Conservation (phyloP, 768 basidiomycete genomes). For the Guyanaporus albipodus region DNA sequence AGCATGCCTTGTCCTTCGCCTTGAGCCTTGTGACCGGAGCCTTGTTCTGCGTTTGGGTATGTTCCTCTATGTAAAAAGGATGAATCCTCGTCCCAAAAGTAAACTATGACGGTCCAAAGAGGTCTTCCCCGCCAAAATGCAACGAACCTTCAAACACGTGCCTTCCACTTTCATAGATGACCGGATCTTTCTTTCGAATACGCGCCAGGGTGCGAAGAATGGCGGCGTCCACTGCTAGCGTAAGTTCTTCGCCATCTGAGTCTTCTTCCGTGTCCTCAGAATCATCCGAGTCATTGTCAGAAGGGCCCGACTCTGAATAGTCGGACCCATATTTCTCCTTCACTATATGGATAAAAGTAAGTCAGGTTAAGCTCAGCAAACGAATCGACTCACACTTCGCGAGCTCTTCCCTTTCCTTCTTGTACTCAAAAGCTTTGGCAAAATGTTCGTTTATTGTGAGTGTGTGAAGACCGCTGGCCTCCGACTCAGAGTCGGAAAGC, state of each 20-base stretch:
- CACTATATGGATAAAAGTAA: conserved; percentile 40
- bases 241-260: conserved; percentile 92
- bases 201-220: conserved; percentile 86
- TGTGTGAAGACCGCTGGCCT: conserved; percentile 40
- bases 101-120: not conserved
- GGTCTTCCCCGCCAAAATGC: not conserved
- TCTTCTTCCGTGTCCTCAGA: conserved; percentile 86
- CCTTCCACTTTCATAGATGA: conserved; percentile 70
- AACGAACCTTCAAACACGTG: conserved; percentile 75
- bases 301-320: conserved; percentile 34
- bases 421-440: conserved; percentile 78
- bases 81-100: not conserved
- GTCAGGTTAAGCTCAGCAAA: not conserved
- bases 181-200: conserved; percentile 79
- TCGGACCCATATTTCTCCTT: conserved; percentile 88
- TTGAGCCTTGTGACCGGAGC: conserved; percentile 24
- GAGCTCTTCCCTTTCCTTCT: conserved; percentile 84
- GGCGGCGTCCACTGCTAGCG: conserved; percentile 89
- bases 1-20: conserved; percentile 50
- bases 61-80: conserved; percentile 55
- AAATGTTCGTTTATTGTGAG: conserved; percentile 72
- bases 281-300: conserved; percentile 37
- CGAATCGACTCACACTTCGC: conserved; percentile 53
- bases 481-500: conserved; percentile 50
- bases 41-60: conserved; percentile 37